Percentiles rank a stretch among this genome's conserved stretches.
Evolutionary conservation across 345 rosid species (phyloP).

Genomic region (Heritiera littoralis): DNA sequence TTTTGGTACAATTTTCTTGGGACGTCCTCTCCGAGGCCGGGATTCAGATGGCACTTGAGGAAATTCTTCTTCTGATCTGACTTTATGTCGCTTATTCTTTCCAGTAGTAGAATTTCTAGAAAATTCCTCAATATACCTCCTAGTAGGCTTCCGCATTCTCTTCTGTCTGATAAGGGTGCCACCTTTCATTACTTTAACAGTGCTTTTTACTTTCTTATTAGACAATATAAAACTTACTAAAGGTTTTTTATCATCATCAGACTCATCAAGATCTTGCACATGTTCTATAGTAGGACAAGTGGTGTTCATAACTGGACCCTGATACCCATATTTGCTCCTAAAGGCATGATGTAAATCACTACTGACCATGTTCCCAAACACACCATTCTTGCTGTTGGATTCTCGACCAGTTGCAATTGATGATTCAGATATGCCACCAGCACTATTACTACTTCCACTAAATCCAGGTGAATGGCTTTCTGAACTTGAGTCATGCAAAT

Average conservation of each 20-base stretch:
- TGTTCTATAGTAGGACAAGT: slow-evolving; percentile 25
- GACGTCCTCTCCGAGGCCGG: slow-evolving; percentile 39
- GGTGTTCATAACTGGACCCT: slow-evolving; percentile 25
- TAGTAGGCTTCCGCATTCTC: slow-evolving; percentile 50
- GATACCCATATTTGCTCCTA: slow-evolving; percentile 28
- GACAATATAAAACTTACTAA: slow-evolving; percentile 39
- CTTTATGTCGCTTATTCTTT: slow-evolving; percentile 31
- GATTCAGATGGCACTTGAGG: slow-evolving; percentile 37
- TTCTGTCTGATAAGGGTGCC: slow-evolving; percentile 32
- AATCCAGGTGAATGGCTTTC: slow-evolving; percentile 72
- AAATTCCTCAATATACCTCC: slow-evolving; percentile 55
- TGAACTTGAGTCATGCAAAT: slow-evolving; percentile 47
- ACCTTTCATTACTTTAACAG: slow-evolving; percentile 31
- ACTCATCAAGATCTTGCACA: slow-evolving; percentile 30
- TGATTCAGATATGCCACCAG: slow-evolving; percentile 50
- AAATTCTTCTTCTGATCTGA: slow-evolving; percentile 29
- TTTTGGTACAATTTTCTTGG: slow-evolving; percentile 38
- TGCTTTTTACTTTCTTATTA: slow-evolving; percentile 37
- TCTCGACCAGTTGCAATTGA: slow-evolving; percentile 43
- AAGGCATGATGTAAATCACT: slow-evolving; percentile 24
- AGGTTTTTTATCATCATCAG: slow-evolving; percentile 52
- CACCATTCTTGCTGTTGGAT: slow-evolving; percentile 40
- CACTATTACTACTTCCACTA: slow-evolving; percentile 51
- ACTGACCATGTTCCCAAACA: slow-evolving; percentile 27
- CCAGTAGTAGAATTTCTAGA: slow-evolving; percentile 31